phyloP scores from a whole-genome alignment of 2,329 filamentous ascomycete genomes.

The Clonostachys byssicola region DNA sequence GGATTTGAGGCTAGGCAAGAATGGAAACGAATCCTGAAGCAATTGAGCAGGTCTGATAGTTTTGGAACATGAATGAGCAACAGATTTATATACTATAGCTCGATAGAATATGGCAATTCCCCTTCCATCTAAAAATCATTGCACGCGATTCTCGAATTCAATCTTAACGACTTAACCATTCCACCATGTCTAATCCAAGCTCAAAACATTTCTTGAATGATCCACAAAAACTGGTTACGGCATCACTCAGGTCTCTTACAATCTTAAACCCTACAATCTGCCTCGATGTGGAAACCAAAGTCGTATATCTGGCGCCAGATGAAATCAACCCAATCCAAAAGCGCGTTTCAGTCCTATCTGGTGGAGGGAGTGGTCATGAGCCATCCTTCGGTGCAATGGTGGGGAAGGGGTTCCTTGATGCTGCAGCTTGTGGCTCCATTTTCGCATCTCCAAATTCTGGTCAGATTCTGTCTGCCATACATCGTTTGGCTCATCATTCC shows the following conservation, averaged over 20 bases:
- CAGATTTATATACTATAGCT: too few species aligned
- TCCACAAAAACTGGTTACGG: conserved; percentile 71
- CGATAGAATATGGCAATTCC: too few species aligned
- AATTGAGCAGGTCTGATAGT: too few species aligned
- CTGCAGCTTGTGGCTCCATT: conserved; percentile 81
- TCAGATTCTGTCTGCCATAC: too few species aligned
- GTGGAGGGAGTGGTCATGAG: conserved; percentile 87
- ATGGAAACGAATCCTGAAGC: too few species aligned
- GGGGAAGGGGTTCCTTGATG: conserved; percentile 73
- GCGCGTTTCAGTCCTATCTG: conserved; percentile 84
- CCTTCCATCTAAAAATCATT: too few species aligned
- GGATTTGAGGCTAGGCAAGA: too few species aligned
- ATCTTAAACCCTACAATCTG: conserved; percentile 80
- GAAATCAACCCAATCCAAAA: conserved; percentile 44
- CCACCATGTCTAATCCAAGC: conserved; percentile 42
- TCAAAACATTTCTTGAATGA: conserved; percentile 88
- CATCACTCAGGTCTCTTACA: conserved; percentile 73
- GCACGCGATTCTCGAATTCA: too few species aligned
- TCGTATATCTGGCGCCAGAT: conserved; percentile 68
- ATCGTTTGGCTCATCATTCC: too few species aligned
- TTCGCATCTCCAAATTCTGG: conserved; percentile 79
- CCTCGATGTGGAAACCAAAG: conserved; percentile 76
- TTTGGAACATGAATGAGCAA: too few species aligned
- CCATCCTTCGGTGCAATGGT: conserved; percentile 85
- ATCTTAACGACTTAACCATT: too few species aligned